phyloP scores from a whole-genome alignment of 306 rosid genomes.

The Astragalus membranaceus region DNA sequence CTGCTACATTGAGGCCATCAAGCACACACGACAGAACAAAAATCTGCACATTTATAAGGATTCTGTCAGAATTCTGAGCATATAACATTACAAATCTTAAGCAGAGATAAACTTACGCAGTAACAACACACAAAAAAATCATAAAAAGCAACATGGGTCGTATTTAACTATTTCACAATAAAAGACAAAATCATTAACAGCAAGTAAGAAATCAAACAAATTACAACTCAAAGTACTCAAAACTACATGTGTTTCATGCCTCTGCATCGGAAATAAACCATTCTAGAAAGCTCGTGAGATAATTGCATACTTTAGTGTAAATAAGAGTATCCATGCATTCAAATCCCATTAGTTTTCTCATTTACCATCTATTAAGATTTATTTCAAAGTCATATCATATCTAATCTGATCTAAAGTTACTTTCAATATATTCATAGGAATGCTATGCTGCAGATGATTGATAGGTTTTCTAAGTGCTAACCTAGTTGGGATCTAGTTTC shows the following conservation, averaged over 20 bases:
- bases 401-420: background rate
- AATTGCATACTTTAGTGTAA: background rate
- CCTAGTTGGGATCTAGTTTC: no score
- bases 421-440: no score
- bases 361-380: background rate
- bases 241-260: background rate
- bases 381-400: background rate
- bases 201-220: background rate
- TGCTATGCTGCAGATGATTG: no score
- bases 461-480: no score
- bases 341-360: background rate
- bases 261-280: background rate
- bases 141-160: background rate
- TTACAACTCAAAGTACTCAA: background rate
- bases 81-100: background rate
- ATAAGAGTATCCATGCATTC: background rate
- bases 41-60: constrained; percentile 37
- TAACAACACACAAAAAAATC: background rate
- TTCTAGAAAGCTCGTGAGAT: background rate
- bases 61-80: background rate
- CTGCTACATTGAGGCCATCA: constrained; percentile 37
- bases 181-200: background rate
- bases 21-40: background rate
- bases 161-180: background rate
- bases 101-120: background rate